A percentile compares a stretch with the other conserved stretches of the same genome.
Conservation (phyloP, 78 protist species). For the Polysphondylium violaceum region DNA sequence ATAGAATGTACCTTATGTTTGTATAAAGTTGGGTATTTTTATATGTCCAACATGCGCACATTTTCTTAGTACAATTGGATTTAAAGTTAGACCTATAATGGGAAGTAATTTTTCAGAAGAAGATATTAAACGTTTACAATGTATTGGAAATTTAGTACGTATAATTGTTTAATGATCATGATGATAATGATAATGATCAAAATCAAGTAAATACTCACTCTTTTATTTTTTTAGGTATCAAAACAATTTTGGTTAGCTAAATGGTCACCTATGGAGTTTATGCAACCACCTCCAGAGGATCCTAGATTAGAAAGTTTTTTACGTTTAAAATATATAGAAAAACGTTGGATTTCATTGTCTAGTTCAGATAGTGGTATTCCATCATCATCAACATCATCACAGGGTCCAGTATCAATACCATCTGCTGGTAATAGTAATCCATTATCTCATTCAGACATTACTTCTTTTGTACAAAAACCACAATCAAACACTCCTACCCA, state of each 20-base stretch:
- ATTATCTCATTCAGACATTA: neutral
- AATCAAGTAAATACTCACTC: neutral
- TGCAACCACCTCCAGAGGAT: slow-evolving; percentile 65
- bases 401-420: slow-evolving; percentile 4
- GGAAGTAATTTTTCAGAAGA: slow-evolving; percentile 60
- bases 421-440: neutral
- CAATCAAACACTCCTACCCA: slow-evolving; percentile 14
- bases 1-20: slow-evolving; percentile 79
- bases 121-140: slow-evolving; percentile 59
- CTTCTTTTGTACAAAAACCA: slow-evolving; percentile 15
- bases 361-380: slow-evolving; percentile 33
- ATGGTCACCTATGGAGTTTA: slow-evolving; percentile 59
- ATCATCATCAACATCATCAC: slow-evolving; percentile 37
- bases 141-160: slow-evolving; percentile 70
- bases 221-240: slow-evolving; percentile 32
- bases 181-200: neutral
- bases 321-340: slow-evolving; percentile 68
- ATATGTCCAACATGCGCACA: slow-evolving; percentile 80
- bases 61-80: slow-evolving; percentile 22
- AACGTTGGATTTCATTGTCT: slow-evolving; percentile 52
- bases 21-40: slow-evolving; percentile 57
- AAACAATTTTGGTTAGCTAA: slow-evolving; percentile 76
- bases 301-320: slow-evolving; percentile 52
- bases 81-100: slow-evolving; percentile 74
- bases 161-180: neutral